Evolutionary conservation across 805 yeast genomes (phyloP).

Genomic region (Myxozyma udenii): DNA sequence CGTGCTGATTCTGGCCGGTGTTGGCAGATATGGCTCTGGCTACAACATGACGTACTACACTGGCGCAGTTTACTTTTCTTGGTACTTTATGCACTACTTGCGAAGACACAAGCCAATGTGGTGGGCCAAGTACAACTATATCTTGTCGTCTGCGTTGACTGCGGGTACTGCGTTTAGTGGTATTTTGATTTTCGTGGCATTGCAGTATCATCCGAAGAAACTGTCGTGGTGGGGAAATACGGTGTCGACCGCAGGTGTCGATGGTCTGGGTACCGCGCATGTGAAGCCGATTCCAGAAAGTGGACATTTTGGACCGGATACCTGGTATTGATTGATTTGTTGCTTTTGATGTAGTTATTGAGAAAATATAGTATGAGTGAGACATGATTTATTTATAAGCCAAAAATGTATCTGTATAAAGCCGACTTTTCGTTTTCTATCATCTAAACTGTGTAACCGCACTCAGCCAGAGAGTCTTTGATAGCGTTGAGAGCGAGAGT

Average conservation of each 20-base stretch:
- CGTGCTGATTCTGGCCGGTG: slow-evolving; percentile 53
- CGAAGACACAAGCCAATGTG: slow-evolving; percentile 56
- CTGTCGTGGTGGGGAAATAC: slow-evolving; percentile 66
- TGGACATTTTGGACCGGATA: slow-evolving; percentile 15
- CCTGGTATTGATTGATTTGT: slow-evolving; percentile 8
- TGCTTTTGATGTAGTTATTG: too few relatives aligned
- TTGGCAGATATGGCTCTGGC: slow-evolving; percentile 32
- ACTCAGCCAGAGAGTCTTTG: slow-evolving; percentile 53
- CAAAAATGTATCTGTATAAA: too few relatives aligned
- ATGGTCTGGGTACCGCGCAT: slow-evolving; percentile 10
- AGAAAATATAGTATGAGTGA: too few relatives aligned
- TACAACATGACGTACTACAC: slow-evolving; percentile 73
- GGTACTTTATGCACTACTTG: slow-evolving; percentile 54
- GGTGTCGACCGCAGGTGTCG: slow-evolving; percentile 21
- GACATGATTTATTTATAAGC: too few relatives aligned
- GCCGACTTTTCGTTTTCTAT: too few relatives aligned
- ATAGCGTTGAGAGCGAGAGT: slow-evolving; percentile 50
- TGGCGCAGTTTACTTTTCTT: slow-evolving; percentile 62
- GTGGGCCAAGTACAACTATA: slow-evolving; percentile 75
- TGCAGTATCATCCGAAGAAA: slow-evolving; percentile 42
- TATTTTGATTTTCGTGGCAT: slow-evolving; percentile 53
- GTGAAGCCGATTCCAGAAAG: slow-evolving; percentile 4
- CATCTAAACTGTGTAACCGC: slow-evolving; percentile 51
- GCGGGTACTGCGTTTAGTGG: slow-evolving; percentile 65
- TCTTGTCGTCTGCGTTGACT: slow-evolving; percentile 61